Percentiles rank a stretch among this genome's conserved stretches.
phyloP scores from a whole-genome alignment of 192 early-diverging fungal genomes.

The Funneliformis mosseae region DNA sequence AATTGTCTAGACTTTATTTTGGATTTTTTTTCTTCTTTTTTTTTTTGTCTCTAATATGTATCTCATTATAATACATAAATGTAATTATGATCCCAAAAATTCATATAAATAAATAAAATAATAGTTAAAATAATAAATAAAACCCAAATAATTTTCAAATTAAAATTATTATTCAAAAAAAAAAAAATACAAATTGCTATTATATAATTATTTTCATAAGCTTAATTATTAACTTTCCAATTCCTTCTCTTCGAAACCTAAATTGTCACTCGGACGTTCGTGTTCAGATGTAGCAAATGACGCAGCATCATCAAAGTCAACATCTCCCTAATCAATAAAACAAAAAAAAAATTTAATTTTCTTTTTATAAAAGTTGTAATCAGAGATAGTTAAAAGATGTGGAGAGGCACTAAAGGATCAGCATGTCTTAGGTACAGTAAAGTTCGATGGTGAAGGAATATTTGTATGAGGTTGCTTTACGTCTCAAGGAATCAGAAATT shows the following conservation, averaged over 20 bases:
- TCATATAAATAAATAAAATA: not conserved
- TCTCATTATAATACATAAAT: not conserved
- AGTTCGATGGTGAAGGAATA: too few species aligned
- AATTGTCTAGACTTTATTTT: not conserved
- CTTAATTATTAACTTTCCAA: not conserved
- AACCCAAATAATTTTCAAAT: not conserved
- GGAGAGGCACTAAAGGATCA: too few species aligned
- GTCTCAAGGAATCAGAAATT: too few species aligned
- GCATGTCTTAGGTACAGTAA: too few species aligned
- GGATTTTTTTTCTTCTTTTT: not conserved
- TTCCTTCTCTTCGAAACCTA: slow-evolving; percentile 37
- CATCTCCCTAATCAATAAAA: slow-evolving; percentile 48
- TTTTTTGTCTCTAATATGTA: not conserved
- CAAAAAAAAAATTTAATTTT: not conserved
- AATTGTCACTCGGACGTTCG: slow-evolving; percentile 35
- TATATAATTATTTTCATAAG: not conserved
- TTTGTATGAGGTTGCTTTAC: too few species aligned
- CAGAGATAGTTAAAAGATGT: too few species aligned
- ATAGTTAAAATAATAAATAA: too few species aligned
- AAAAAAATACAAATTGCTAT: not conserved
- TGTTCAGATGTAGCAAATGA: slow-evolving; percentile 47
- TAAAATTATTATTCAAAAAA: not conserved
- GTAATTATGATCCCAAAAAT: not conserved
- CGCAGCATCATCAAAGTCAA: slow-evolving; percentile 59
- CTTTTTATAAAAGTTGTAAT: not conserved